Base-by-base conservation (phyloP, 2,329 filamentous ascomycete species). In the Anthostomella pinea region DNA sequence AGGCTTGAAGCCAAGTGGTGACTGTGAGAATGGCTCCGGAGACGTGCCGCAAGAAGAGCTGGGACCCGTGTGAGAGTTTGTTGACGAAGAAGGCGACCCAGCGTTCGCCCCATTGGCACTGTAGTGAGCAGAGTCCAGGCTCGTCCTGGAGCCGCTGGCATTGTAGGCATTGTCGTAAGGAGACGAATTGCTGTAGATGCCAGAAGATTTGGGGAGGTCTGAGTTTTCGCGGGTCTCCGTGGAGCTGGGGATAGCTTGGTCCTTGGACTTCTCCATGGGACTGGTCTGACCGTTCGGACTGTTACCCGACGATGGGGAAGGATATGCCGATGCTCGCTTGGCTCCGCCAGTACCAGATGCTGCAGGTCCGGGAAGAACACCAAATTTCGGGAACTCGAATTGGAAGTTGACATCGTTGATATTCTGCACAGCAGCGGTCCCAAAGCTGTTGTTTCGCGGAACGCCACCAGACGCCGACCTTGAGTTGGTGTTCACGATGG, bases 361-460 rank as follows among this genome's bases (percentile, higher is more conserved):
- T 28, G 33, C 51, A 6, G 71, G 67, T 5, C 75, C 71, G 0
- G 77, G 75, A 17, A 94, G 74, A 41, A 81, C 76, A 30, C 93
- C 93, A 55, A 98, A 97, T 58, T 86, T 90, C 48, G 93, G 91
- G 48, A 97, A 97, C 51, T 97, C 91, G 52, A 98, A 97, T 50
- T 91, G 83, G 58, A 97, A 97, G 59, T 85, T 89, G 59, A 85
- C 83, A 45, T 85, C 84, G 53, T 73, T 80, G 36, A 83, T 68
- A 49, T 80, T 83, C 60, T 69, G 77, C 45, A 79, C 59, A 8
- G 70, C 70, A 15, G 69, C 60, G 37, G 54, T 61, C 53, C 73
- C 67, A 54, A 74, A 69, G 20, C 64, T 64, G 8, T 43, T 33
- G 16, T 22, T 41, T 10, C 70, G 71, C 59, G 75, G 63, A 73